Percentiles rank a stretch among this genome's conserved stretches.
Conservation (phyloP, 2,329 filamentous ascomycete genomes). For the Fusarium oligoseptatum region DNA sequence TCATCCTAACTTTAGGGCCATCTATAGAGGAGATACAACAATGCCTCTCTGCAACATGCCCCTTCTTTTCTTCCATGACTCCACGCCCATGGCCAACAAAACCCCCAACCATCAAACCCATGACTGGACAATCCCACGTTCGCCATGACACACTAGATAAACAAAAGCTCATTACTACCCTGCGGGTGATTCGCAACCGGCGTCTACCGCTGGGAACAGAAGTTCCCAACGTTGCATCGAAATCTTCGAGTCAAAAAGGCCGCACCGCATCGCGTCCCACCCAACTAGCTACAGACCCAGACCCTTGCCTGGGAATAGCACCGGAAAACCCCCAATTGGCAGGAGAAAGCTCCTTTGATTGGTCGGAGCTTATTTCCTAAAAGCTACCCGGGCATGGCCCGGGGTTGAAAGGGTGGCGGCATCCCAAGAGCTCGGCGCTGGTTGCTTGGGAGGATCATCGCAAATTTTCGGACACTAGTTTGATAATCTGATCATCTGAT, state of each 20-base stretch:
- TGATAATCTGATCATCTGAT: conserved; percentile 32
- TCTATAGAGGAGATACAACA: not conserved
- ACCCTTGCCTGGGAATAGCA: conserved; percentile 7
- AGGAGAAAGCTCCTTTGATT: not conserved
- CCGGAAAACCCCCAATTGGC: conserved; percentile 6
- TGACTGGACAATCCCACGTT: conserved; percentile 8
- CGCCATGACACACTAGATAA: conserved; percentile 8
- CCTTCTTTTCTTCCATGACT: not conserved
- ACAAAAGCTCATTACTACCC: conserved; percentile 11
- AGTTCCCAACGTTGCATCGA: not conserved
- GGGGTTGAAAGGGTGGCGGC: conserved; percentile 6
- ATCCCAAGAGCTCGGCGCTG: conserved; percentile 4
- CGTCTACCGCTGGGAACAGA: not conserved
- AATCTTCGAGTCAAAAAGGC: conserved; percentile 2
- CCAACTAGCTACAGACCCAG: not conserved
- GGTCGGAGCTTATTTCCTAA: conserved; percentile 15
- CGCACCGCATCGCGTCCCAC: conserved; percentile 5
- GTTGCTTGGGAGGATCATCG: not conserved
- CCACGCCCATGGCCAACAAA: not conserved
- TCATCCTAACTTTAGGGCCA: not conserved
- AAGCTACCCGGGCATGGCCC: not conserved
- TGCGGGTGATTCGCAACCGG: not conserved
- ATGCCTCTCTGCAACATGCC: not conserved
- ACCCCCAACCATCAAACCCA: not conserved
- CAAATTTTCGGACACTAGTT: conserved; percentile 17